Conservation (phyloP, 2,329 filamentous ascomycete genomes). For the Hypoxylon sp. region DNA sequence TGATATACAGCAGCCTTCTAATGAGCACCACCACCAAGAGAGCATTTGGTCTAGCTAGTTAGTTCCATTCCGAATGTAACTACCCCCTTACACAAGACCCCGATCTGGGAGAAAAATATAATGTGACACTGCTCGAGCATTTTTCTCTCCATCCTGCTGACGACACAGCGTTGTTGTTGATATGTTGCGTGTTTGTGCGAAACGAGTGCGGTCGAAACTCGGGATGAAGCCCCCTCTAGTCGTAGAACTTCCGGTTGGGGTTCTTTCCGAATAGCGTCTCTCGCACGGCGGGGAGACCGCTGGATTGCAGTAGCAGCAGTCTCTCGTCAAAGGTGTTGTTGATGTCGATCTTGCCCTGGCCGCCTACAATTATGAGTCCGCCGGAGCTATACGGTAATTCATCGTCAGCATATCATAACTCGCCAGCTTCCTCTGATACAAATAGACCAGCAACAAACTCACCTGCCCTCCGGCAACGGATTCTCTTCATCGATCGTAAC, state of each 20-base stretch:
- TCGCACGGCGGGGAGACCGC: slow-evolving; percentile 86
- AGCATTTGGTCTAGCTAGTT: slow-evolving; percentile 23
- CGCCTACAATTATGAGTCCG: slow-evolving; percentile 84
- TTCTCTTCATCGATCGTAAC: slow-evolving; percentile 84
- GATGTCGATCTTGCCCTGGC: slow-evolving; percentile 94
- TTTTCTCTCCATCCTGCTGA: slow-evolving; percentile 17
- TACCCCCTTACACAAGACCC: slow-evolving; percentile 24
- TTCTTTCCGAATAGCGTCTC: slow-evolving; percentile 94
- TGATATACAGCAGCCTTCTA: slow-evolving; percentile 42
- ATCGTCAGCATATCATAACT: slow-evolving; percentile 26
- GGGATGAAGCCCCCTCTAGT: slow-evolving; percentile 67
- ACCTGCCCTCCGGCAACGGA: slow-evolving; percentile 86
- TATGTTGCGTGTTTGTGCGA: slow-evolving; percentile 6
- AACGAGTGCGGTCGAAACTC: slow-evolving; percentile 1
- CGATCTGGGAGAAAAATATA: slow-evolving; percentile 17
- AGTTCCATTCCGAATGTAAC: slow-evolving; percentile 32
- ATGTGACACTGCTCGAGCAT: slow-evolving; percentile 26
- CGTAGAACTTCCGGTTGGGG: slow-evolving; percentile 93
- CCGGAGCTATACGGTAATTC: slow-evolving; percentile 74
- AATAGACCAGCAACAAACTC: slow-evolving; percentile 60
- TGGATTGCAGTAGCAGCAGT: slow-evolving; percentile 85
- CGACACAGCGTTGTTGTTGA: slow-evolving; percentile 23
- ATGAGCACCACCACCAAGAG: slow-evolving; percentile 25
- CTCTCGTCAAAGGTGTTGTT: slow-evolving; percentile 98
- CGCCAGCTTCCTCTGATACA: not conserved